Evolutionary conservation across 2,329 filamentous ascomycete species (phyloP), one percentile per base, ranked within the genome.

Genomic region (Colletotrichum sp.): DNA sequence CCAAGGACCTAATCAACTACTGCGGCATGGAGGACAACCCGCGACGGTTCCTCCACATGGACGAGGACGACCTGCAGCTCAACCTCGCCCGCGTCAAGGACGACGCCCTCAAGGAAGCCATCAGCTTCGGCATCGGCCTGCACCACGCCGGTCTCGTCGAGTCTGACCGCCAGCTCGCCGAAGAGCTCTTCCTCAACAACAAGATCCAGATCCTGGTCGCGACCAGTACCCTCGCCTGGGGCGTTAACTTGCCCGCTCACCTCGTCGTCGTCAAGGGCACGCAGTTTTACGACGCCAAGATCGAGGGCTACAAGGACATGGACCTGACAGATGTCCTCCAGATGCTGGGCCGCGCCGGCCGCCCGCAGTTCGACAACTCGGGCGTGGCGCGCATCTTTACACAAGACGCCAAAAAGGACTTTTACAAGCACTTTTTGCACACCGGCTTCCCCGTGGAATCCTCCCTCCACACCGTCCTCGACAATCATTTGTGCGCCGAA

Each of bases 11-110:
- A 39, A 98, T 99, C 86, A 99, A 98, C 82, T 95, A 96, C 80
- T 99, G 97, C 82, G 97, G 97, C 60, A 98, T 99, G 95, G 97
- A 99, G 83, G 97, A 99, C 81, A 97, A 99, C 80, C 97, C 97
- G 16, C 92, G 97, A 72, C 92, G 96, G 4, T 99, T 99, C 85
- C 90, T 99, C 24, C 92, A 93, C 77, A 98, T 99, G 95, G 95
- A 95, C 5, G 98, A 99, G 83, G 97, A 99, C 16, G 96, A 99
- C 79, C 88, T 99, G 39, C 93, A 97, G 78, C 86, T 96, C 26
- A 97, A 98, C 80, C 92, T 99, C n/a, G 87, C 93, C 2, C 90
- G 96, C 21, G 96, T 98, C 78, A 98, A 99, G 83, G 98, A 99
- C 79, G 95, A 98, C 72, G 95, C 96, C 0, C 85, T 99, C 72